Evolutionary conservation across 2,329 filamentous ascomycete species (phyloP).

Genomic region (Alternaria panax): DNA sequence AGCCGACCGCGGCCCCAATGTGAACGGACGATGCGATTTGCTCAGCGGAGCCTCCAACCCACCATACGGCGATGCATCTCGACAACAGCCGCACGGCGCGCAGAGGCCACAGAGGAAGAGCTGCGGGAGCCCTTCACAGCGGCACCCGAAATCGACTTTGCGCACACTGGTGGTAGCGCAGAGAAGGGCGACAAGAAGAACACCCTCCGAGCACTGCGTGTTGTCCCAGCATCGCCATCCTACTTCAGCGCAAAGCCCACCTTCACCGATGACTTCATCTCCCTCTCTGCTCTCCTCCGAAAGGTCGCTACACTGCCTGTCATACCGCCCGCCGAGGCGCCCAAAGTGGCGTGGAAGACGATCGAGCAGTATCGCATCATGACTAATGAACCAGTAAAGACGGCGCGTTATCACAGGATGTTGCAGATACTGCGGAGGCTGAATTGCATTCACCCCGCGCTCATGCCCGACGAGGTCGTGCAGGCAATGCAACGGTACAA

Average conservation of each 20-base stretch:
- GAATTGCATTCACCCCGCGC: constrained; percentile 81
- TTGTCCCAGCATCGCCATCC: constrained; percentile 85
- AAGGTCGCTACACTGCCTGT: constrained; percentile 77
- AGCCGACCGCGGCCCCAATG: constrained; percentile 31
- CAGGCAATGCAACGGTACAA: constrained; percentile 73
- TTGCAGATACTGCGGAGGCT: constrained; percentile 78
- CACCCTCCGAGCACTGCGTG: constrained; percentile 61
- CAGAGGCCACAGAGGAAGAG: constrained; percentile 33
- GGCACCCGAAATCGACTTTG: constrained; percentile 56
- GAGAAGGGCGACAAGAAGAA: constrained; percentile 19
- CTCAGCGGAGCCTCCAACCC: constrained; percentile 27
- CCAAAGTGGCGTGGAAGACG: constrained; percentile 81
- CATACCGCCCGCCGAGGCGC: constrained; percentile 69
- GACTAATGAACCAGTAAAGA: constrained; percentile 58
- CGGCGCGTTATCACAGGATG: constrained; percentile 78
- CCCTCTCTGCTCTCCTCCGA: constrained; percentile 73
- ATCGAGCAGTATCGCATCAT: constrained; percentile 73
- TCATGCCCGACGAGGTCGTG: constrained; percentile 75
- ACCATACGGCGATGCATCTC: constrained; percentile 43
- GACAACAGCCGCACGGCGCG: constrained; percentile 36
- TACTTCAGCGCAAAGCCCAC: constrained; percentile 89
- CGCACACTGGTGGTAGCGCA: constrained; percentile 12
- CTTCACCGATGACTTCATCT: constrained; percentile 85
- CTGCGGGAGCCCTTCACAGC: constrained; percentile 47
- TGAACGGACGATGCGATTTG: constrained; percentile 28